phyloP scores from a whole-genome alignment of 2,329 filamentous ascomycete genomes.

The Pseudogymnoascus sp. region DNA sequence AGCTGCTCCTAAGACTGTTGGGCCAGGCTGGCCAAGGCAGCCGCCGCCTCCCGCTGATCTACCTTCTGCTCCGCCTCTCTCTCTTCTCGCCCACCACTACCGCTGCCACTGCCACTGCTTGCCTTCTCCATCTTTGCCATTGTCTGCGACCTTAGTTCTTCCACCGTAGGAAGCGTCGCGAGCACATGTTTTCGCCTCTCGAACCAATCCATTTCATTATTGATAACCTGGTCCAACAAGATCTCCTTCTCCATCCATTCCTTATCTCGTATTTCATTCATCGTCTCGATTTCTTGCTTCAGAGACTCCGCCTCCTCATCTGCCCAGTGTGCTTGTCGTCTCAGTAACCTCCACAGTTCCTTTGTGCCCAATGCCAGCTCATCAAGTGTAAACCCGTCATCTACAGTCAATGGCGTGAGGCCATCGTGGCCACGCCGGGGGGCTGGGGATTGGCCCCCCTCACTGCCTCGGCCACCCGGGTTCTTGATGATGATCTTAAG shows the following conservation, averaged over 20 bases:
- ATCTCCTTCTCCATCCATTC: slow-evolving; percentile 79
- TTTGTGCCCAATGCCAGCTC: slow-evolving; percentile 59
- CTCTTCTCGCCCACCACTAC: neutral
- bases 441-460: slow-evolving; percentile 36
- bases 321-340: slow-evolving; percentile 65
- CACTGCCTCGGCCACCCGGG: slow-evolving; percentile 48
- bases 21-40: slow-evolving; percentile 4
- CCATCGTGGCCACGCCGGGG: slow-evolving; percentile 30
- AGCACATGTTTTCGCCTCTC: slow-evolving; percentile 50
- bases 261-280: slow-evolving; percentile 59
- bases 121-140: neutral
- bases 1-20: neutral
- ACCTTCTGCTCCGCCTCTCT: neutral
- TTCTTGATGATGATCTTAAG: slow-evolving; percentile 60
- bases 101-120: neutral
- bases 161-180: slow-evolving; percentile 29
- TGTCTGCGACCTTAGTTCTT: slow-evolving; percentile 1
- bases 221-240: slow-evolving; percentile 64
- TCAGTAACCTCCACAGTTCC: slow-evolving; percentile 55
- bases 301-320: slow-evolving; percentile 59
- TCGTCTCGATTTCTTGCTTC: slow-evolving; percentile 54
- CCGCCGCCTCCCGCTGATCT: neutral
- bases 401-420: slow-evolving; percentile 43
- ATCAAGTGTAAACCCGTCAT: slow-evolving; percentile 54
- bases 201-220: slow-evolving; percentile 60